Evolutionary conservation across 306 rosid genomes (phyloP).

Genomic region (Sindora glabra): DNA sequence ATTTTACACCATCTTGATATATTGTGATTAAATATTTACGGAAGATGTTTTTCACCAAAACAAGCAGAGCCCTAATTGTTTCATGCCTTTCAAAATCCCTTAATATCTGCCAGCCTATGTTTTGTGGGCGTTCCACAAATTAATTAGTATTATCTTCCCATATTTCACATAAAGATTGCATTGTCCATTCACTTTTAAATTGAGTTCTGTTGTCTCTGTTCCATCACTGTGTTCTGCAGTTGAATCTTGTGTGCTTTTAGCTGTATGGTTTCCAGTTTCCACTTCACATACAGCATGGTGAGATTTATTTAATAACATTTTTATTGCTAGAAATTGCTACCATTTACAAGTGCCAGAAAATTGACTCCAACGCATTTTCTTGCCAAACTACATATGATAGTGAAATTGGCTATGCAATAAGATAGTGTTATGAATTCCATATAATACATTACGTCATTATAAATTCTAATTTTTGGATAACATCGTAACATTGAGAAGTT

Average conservation of each 20-base stretch:
- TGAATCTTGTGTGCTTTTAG: no score
- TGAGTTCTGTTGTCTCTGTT: neutral
- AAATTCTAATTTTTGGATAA: neutral
- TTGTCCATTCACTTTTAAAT: neutral
- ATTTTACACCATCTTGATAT: no score
- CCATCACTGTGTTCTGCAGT: neutral
- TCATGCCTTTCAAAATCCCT: neutral
- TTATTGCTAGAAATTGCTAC: no score
- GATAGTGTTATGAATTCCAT: neutral
- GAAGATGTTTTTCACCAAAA: no score
- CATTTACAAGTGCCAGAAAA: neutral
- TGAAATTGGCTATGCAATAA: neutral
- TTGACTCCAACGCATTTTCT: neutral
- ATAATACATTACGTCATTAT: neutral
- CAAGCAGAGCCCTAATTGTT: no score
- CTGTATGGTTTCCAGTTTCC: no score
- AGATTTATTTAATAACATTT: no score
- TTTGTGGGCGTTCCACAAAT: neutral
- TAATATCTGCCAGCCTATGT: constrained; percentile 8
- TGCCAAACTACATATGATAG: no score
- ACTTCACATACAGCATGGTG: no score
- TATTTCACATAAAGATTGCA: neutral
- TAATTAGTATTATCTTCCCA: neutral
- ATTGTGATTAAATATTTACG: no score
- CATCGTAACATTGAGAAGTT: constrained; percentile 1